Evolutionary conservation across 352 stramenopile species (phyloP).

Genomic region (Pythium aquatile): DNA sequence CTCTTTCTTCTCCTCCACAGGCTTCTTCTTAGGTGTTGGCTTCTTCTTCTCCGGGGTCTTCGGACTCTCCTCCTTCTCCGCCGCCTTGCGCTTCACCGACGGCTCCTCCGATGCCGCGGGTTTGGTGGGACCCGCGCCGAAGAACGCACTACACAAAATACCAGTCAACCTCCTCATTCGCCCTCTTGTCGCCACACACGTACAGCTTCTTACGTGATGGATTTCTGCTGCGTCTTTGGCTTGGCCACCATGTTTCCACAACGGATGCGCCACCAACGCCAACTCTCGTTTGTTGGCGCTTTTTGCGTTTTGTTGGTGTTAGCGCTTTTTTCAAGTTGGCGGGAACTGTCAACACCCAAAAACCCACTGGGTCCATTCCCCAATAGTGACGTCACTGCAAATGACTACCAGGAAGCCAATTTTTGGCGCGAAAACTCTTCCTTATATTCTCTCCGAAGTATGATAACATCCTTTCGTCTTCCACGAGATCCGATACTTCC

Average conservation of each 20-base stretch:
- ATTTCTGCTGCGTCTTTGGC: conserved; percentile 52
- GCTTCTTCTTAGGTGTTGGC: conserved; percentile 6
- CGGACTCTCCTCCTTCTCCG: conserved; percentile 1
- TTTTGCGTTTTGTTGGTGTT: conserved; percentile 8
- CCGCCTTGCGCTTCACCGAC: conserved; percentile 36
- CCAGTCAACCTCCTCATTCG: not conserved
- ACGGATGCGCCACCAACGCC: not conserved
- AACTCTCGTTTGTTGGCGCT: conserved; percentile 15
- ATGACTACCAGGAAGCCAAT: conserved; percentile 17
- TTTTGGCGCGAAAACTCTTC: conserved; percentile 15
- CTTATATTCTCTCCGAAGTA: not conserved
- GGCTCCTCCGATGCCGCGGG: conserved; percentile 8
- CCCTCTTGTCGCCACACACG: not conserved
- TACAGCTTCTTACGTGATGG: conserved; percentile 51
- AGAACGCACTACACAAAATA: conserved; percentile 45
- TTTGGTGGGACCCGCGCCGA: conserved; percentile 29
- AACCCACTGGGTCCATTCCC: conserved; percentile 5
- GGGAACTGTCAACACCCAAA: conserved; percentile 2
- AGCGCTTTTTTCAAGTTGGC: conserved; percentile 17
- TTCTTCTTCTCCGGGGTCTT: conserved; percentile 21
- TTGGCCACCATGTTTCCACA: conserved; percentile 20
- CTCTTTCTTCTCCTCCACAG: conserved; percentile 6
- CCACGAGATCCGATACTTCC: not conserved
- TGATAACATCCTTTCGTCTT: not conserved
- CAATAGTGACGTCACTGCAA: not conserved